Evolutionary conservation across 2,329 filamentous ascomycete species (phyloP), one percentile per base, ranked within the genome.

Genomic region (Zalaria obscura): DNA sequence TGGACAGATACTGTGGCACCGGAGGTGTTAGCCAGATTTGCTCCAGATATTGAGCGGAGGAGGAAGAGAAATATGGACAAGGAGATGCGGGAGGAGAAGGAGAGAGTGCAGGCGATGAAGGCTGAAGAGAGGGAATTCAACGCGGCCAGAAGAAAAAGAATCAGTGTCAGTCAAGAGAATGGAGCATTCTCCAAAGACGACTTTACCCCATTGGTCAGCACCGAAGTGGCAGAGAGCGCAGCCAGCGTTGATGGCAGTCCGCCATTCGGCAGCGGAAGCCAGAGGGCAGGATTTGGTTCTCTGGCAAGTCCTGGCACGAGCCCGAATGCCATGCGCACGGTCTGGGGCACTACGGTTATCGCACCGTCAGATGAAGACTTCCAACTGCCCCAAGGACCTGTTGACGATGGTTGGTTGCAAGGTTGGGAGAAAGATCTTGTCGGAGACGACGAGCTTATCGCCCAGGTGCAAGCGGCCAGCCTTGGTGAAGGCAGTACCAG

Each of bases 1-100:
- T 95, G 88, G 88, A 87, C 84, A 3, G 87, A 93, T 50, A 83
- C 91, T 32, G 83, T 95, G 4, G 72, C 78, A 3, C 70, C 78
- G 1, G 80, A 84, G 39, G 73, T 84, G 3, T 67, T 95, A n/a
- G 77, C 77, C 33, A 71, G 72, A 1, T 95, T 94, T 60, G 68
- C 72, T n/a, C 63, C 69, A 0, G 86, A 94, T 45, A 81, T 91
- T 40, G 82, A 84, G 48, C 73, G 75, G 43, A 73, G 88, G 40
- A 72, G 86, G 42, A 86, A 81, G 59, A 73, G 75, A 41, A 87
- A 93, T 52, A 70, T 71, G 4, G 88, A 94, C 50, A 94, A 94
- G 60, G 84, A 85, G 45, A 74, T 73, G 0, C 79, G 83, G 45
- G 88, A 95, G 57, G 88, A 95, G 55, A 83, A 89, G 43, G 86